Evolutionary conservation across 2,329 filamentous ascomycete genomes (phyloP), one percentile per base, ranked within the genome.

Genomic region (Cladosporium austrohemisphaericum): DNA sequence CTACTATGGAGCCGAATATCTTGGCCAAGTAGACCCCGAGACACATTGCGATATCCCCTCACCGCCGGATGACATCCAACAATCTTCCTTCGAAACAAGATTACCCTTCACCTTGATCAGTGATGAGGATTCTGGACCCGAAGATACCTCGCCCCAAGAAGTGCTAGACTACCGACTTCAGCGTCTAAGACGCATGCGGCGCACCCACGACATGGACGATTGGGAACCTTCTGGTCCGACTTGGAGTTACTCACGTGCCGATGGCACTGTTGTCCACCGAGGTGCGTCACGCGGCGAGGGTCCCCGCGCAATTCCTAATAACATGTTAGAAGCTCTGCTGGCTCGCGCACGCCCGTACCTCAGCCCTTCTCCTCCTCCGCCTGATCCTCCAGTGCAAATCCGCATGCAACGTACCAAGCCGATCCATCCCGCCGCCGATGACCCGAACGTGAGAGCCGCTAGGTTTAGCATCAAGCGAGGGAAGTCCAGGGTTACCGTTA

Each of bases 401-500:
- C n/a, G 38, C 25, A 16, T 31, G 8, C 25, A 18, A 18, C 38
- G 38, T 23, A 29, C 38, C 1, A 41, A 28, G 6, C n/a, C 43
- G 9, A n/a, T 22, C 7, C 23, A 47, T n/a, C 23, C 43, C 10
- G 38, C 28, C 20, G 36, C 29, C 5, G 51, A 57, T 10, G 62
- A 63, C 37, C 54, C 56, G 7, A 59, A 61, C 18, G 65, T 67
- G 6, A 64, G 59, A 4, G 82, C 89, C 66, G 88, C 89, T 2
- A 80, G 81, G 22, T 96, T 97, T 69, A 86, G 84, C 62, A 94
- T 96, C 49, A 84, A 86, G 61, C 81, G 83, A 65, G 80, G 85
- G 59, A 91, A 89, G 71, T 88, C 82, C 71, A 89, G 85, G 68
- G 92, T 93, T 59, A 90, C 85, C 11, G 86, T 97, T 60, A 84